Evolutionary conservation across 2,329 filamentous ascomycete species (phyloP).

Genomic region (Hortaea werneckii): DNA sequence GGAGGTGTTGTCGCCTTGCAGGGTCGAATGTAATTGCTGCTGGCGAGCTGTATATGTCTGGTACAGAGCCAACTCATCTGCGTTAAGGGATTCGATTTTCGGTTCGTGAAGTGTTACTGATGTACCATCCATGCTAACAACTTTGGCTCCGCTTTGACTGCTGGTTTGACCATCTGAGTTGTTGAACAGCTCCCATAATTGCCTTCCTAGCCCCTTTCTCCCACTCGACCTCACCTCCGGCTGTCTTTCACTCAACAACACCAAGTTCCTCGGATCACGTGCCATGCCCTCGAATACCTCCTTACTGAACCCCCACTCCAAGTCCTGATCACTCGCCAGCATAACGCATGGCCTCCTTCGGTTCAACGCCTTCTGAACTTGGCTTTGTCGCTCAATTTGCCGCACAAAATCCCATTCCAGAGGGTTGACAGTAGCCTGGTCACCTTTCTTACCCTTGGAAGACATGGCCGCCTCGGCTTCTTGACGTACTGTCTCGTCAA

Average conservation of each 20-base stretch:
- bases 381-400: conserved; percentile 69
- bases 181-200: conserved; percentile 56
- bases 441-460: conserved; percentile 18
- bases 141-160: conserved; percentile 34
- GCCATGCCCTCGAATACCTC: conserved; percentile 67
- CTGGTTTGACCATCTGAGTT: conserved; percentile 14
- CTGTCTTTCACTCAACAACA: conserved; percentile 72
- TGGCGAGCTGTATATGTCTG: conserved; percentile 89
- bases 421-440: conserved; percentile 48
- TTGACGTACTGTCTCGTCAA: conserved; percentile 89
- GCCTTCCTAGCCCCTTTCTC: conserved; percentile 52
- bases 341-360: conserved; percentile 58
- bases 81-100: conserved; percentile 57
- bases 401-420: conserved; percentile 86
- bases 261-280: conserved; percentile 65
- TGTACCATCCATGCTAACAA: conserved; percentile 42
- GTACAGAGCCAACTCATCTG: conserved; percentile 69
- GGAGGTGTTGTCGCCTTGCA: conserved; percentile 61
- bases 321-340: conserved; percentile 75
- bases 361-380: conserved; percentile 60
- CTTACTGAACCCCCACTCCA: conserved; percentile 93
- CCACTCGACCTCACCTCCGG: conserved; percentile 21
- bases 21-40: conserved; percentile 72
- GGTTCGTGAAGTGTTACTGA: conserved; percentile 34
- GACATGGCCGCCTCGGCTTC: conserved; percentile 46